Conservation (phyloP, 2,329 filamentous ascomycete species). For the Scorias spongiosa region DNA sequence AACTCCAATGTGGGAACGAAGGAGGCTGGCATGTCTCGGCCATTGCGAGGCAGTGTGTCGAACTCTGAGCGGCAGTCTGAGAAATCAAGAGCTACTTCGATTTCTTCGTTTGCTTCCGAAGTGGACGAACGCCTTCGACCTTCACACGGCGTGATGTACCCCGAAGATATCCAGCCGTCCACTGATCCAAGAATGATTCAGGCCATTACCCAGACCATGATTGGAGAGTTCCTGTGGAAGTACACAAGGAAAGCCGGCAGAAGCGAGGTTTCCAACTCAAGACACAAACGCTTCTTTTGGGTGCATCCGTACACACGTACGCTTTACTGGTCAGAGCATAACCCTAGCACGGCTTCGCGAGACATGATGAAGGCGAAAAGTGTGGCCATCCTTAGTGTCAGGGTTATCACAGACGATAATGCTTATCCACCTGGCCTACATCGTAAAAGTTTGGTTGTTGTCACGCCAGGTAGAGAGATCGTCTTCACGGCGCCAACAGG, state of each 20-base stretch:
- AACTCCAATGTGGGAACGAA: slow-evolving; percentile 10
- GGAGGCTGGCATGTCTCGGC: slow-evolving; percentile 43
- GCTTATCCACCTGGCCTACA: slow-evolving; percentile 88
- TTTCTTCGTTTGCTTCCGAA: slow-evolving; percentile 92
- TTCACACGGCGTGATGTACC: slow-evolving; percentile 37
- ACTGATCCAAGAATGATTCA: slow-evolving; percentile 98
- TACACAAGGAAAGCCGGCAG: slow-evolving; percentile 93
- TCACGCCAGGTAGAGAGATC: slow-evolving; percentile 75
- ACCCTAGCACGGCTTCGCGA: slow-evolving; percentile 67
- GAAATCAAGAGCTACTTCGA: slow-evolving; percentile 33
- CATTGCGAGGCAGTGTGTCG: slow-evolving; percentile 22
- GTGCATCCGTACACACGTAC: slow-evolving; percentile 95
- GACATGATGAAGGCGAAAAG: slow-evolving; percentile 71
- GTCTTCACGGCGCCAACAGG: slow-evolving; percentile 92
- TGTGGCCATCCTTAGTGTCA: slow-evolving; percentile 81
- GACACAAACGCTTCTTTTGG: slow-evolving; percentile 96
- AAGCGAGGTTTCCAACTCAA: slow-evolving; percentile 71
- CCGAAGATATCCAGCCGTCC: slow-evolving; percentile 45
- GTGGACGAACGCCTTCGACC: slow-evolving; percentile 62
- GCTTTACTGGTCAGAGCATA: slow-evolving; percentile 87
- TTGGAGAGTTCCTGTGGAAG: slow-evolving; percentile 97
- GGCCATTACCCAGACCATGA: slow-evolving; percentile 98
- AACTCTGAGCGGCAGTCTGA: not conserved
- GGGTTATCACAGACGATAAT: slow-evolving; percentile 87
- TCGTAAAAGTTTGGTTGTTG: slow-evolving; percentile 79